A percentile compares a stretch with the other conserved stretches of the same genome.
Conservation (phyloP, 1,284 basidiomycete genomes). For the Xanthoconium separans region DNA sequence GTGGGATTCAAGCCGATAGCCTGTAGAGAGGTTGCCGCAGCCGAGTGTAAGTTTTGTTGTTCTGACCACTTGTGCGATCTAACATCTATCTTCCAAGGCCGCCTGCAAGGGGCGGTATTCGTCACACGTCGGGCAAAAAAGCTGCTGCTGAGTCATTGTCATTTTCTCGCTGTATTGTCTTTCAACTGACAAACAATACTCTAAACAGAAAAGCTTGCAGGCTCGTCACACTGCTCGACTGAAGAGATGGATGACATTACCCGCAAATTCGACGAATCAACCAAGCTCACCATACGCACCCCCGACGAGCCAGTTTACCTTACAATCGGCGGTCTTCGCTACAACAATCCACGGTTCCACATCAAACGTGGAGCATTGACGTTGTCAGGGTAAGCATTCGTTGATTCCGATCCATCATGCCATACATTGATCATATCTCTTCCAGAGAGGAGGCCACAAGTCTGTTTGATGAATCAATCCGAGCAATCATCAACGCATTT, state of each 20-base stretch:
- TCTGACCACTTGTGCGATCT: no score
- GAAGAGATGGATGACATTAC: neutral
- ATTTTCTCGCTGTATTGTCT: neutral
- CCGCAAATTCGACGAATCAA: neutral
- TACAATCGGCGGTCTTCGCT: neutral
- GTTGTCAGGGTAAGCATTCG: neutral
- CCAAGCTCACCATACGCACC: neutral
- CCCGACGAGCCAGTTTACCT: constrained; percentile 1
- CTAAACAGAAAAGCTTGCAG: neutral
- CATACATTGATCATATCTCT: neutral
- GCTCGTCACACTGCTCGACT: neutral
- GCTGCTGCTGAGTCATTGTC: neutral
- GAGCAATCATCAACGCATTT: neutral
- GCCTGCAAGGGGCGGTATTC: neutral
- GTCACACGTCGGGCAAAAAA: neutral
- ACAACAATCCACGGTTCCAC: neutral
- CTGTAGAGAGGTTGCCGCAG: neutral
- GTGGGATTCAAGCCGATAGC: constrained; percentile 12
- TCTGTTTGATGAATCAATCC: neutral
- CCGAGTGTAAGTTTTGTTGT: constrained; percentile 26
- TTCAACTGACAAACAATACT: neutral
- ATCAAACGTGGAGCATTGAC: constrained; percentile 1
- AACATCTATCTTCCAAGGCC: neutral
- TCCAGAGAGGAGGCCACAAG: neutral
- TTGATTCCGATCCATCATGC: neutral